Evolutionary conservation across 768 basidiomycete species (phyloP), one percentile per base, ranked within the genome.

Genomic region (Mycena maculata): DNA sequence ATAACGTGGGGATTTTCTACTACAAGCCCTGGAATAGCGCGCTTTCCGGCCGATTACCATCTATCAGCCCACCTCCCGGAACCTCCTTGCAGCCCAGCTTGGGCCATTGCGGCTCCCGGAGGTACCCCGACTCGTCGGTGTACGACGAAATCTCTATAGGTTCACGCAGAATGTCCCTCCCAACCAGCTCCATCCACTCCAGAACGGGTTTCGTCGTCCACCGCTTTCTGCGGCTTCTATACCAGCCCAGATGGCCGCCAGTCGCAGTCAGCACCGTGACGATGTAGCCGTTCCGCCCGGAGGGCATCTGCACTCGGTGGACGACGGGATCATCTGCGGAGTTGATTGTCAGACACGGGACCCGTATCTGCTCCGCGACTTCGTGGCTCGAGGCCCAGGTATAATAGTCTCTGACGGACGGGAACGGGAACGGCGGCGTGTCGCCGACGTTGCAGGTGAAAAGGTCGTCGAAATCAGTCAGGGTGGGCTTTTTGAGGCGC

Each of bases 171-270:
- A 91, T 49, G 38, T 87, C 85, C 57, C 88, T 85, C 31, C 84
- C 87, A 31, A 86, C 80, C 28, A 89, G 81, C 65, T 82, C 83
- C 54, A 93, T 71, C 90, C 90, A 93, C 75, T 94, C 90, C 18
- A 93, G 76, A 4, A 92, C 88, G 12, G 92, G 92, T 70, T 84
- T 80, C 16, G 83, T 87, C 55, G 90, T 82, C 92, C 92, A 94
- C 58, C 92, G 81, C 71, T 83, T 63, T 28, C 75, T 74, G 33
- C 81, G 81, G 38, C 82, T 77, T 77, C 91, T 86, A 71, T 92
- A 94, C 92, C 93, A 96, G 38, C 93, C 94, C 9, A 95, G 82
- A 78, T 94, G 93, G 0, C 93, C 92, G 3, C 92, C 94, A 22
- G 81, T 78, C 33, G 80, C 77, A 0, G 94, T 93, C 52, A 90